Percentiles rank a stretch among this genome's conserved stretches.
Evolutionary conservation across 1,284 basidiomycete genomes (phyloP).

Genomic region (Boletus holoroseus): DNA sequence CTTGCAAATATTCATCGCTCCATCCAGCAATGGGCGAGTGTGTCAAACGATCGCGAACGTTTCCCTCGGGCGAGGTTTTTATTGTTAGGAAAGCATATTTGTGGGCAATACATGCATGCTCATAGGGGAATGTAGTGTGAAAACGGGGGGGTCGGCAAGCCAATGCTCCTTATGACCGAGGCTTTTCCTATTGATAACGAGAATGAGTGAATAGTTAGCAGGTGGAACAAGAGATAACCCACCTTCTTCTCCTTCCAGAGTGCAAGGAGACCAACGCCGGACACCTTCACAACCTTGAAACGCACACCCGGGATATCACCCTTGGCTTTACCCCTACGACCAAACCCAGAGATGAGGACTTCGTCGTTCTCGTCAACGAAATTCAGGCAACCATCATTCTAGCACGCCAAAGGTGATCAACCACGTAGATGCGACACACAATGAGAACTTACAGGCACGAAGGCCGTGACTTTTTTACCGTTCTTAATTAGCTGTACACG

Average conservation of each 20-base stretch:
- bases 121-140: conserved; percentile 33
- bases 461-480: conserved; percentile 99
- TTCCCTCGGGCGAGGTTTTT: conserved; percentile 8
- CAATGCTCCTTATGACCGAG: conserved; percentile 64
- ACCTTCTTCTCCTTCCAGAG: conserved; percentile 99
- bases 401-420: conserved; percentile 20
- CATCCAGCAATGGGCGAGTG: background rate
- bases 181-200: conserved; percentile 66
- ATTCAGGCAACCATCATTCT: conserved; percentile 99
- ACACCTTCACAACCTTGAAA: conserved; percentile 99
- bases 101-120: conserved; percentile 40
- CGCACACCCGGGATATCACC: conserved; percentile 97
- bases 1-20: background rate
- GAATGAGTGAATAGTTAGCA: background rate
- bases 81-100: conserved; percentile 17
- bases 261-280: conserved; percentile 96
- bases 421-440: background rate
- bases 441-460: conserved; percentile 49
- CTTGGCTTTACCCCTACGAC: conserved; percentile 98
- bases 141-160: conserved; percentile 8
- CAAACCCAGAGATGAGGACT: conserved; percentile 99
- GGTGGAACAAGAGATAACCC: conserved; percentile 19
- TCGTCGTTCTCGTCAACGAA: conserved; percentile 99
- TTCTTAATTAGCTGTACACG: conserved; percentile 99
- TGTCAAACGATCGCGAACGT: background rate